Base-by-base conservation (phyloP, 345 rosid species). In the Corchorus capsularis region DNA sequence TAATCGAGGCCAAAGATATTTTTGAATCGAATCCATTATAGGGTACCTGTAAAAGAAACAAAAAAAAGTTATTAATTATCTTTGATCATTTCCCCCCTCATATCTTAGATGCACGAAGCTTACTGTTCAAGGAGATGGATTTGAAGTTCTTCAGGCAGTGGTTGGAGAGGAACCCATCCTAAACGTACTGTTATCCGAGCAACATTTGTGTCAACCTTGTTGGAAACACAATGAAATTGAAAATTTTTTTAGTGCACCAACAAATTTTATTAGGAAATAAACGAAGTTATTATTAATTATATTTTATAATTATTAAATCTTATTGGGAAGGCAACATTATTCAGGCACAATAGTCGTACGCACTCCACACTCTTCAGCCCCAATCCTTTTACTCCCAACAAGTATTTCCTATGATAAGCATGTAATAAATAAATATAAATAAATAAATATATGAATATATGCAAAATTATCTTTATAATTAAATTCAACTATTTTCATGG, bases 281-380 rank as follows among this genome's bases (percentile, higher is more conserved):
- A 61, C n/a, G 37, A 8, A 73, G 39, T 59, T 10, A 59, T 0
- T 0, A 60, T 15, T 4, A 27, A 27, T 27, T 27, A 27, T 27
- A 39, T 72, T 47, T 1, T 32, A 22, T 32, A 34, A 15, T 47
- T 15, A 68, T 27, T 47, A 13, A 19, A 62, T 80, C 78, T 71
- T 87, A 92, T 97, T 13, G 94, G 96, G 61, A 92, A 92, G 35
- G 94, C 94, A 43, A 74, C 67, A 39, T 86, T 88, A 53, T 78
- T 78, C 73, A 92, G 89, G 16, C 88, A 68, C 79, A 94, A 79
- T 43, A 90, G 88, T 34, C 92, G 89, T 6, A 89, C 68, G 43
- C 97, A 91, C 35, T 94, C 96, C 4, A 87, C 89, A 61, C 96
- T 92, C 72, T 94, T 92, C 84, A 88, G 59, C 20, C 98, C 92